Conservation (phyloP, 1,284 basidiomycete genomes). For the Nidula niveotomentosa region DNA sequence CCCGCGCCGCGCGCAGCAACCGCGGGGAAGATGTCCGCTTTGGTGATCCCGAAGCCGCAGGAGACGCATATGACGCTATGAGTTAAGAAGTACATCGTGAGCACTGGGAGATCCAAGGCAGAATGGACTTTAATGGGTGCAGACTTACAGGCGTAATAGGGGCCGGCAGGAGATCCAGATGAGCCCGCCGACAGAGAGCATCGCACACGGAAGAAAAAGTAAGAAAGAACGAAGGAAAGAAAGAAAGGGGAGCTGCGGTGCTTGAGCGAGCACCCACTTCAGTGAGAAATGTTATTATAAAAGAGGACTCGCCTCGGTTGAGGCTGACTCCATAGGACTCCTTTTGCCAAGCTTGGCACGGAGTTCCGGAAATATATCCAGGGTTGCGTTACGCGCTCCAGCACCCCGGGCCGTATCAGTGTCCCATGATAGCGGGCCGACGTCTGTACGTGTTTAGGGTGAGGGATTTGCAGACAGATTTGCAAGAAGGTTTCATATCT, state of each 20-base stretch:
- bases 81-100: background rate
- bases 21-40: conserved; percentile 57
- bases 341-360: no score
- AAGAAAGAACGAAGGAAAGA: background rate
- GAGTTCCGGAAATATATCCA: no score
- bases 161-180: conserved; percentile 56
- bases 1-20: conserved; percentile 59
- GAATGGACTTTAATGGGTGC: background rate
- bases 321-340: no score
- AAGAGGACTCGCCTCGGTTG: background rate
- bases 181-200: conserved; percentile 25
- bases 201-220: background rate
- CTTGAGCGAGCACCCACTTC: no score
- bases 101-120: background rate
- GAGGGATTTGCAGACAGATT: no score
- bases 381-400: no score
- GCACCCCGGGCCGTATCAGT: no score
- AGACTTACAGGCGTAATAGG: conserved; percentile 54
- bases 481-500: no score
- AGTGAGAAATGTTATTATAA: background rate
- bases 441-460: no score
- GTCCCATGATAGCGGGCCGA: no score
- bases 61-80: conserved; percentile 50
- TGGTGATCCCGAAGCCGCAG: conserved; percentile 59
- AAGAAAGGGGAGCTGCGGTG: no score